A percentile compares a stretch with the other conserved stretches of the same genome.
Conservation (phyloP, 768 basidiomycete genomes). For the Suillus plorans region DNA sequence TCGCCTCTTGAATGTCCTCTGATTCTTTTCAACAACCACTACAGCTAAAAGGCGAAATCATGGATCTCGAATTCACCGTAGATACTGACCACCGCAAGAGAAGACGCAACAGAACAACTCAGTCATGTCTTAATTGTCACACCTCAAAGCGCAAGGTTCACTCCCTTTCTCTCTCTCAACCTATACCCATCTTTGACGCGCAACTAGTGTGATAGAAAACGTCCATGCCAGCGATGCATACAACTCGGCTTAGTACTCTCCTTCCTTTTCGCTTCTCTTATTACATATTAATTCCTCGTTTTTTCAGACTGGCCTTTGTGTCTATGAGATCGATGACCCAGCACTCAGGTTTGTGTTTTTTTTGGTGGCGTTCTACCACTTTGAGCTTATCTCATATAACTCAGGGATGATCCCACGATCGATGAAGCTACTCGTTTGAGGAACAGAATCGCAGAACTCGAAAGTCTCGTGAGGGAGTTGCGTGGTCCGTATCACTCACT, state of each 20-base stretch:
- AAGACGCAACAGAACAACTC: slow-evolving; percentile 88
- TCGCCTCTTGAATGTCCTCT: slow-evolving; percentile 42
- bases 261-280: slow-evolving; percentile 1
- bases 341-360: slow-evolving; percentile 56
- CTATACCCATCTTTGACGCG: slow-evolving; percentile 6
- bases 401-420: slow-evolving; percentile 82
- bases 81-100: slow-evolving; percentile 80
- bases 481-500: slow-evolving; percentile 48
- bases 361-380: neutral
- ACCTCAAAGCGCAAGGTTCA: slow-evolving; percentile 90
- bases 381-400: neutral
- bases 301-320: slow-evolving; percentile 83
- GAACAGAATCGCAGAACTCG: slow-evolving; percentile 88
- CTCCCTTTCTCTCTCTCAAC: slow-evolving; percentile 2
- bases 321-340: slow-evolving; percentile 93
- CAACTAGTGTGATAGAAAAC: slow-evolving; percentile 82
- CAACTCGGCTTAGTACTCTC: slow-evolving; percentile 75
- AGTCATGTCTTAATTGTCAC: slow-evolving; percentile 87
- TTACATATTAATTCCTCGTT: slow-evolving; percentile 11
- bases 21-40: slow-evolving; percentile 51
- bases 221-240: slow-evolving; percentile 89
- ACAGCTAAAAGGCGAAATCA: slow-evolving; percentile 73
- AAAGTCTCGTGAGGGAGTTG: slow-evolving; percentile 81
- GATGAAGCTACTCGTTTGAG: slow-evolving; percentile 85
- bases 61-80: slow-evolving; percentile 73